Base-by-base conservation (phyloP, 306 rosid genomes). In the Amphicarpaea edgeworthii region DNA sequence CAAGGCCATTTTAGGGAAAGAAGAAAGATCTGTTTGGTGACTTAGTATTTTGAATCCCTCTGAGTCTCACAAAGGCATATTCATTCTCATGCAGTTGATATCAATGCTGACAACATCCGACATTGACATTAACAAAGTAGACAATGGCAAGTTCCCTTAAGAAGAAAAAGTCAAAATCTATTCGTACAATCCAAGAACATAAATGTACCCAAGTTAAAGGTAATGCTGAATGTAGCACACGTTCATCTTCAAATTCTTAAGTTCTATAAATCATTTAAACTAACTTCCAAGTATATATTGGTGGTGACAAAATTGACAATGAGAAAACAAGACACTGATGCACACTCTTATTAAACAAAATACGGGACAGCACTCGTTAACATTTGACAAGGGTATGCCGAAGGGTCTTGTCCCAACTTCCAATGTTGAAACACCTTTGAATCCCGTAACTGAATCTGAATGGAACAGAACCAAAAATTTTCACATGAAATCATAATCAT, bases 401-500 rank as follows among this genome's bases (percentile, higher is more conserved):
- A 73, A 76, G 83, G 86, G 79, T 78, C 75, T 74, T 86, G 61
- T 79, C 82, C 77, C 79, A 54, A 76, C 78, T 61, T 83, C 82
- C 83, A 70, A 62, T 23, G 78, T 78, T 47, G 47, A 54, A 73
- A 77, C 67, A 68, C 77, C n/a, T n/a, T 47, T 43, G 76, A 74
- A 72, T 62, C 86, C 77, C 81, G 46, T 66, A 41, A 75, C 70
- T 51, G 66, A 77, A 75, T 79, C 75, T 78, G 59, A 72, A 71
- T 8, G 32, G 32, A 78, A 57, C 63, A 24, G 60, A 73, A 69
- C 73, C 77, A 78, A 79, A 77, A 78, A n/a, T 51, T 24, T 82
- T 91, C 88, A 92, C 98, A 94, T 95, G 84, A 92, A 95, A 81
- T 95, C 97, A 73, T 71, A 88, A 19, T 95, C 99, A 79, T 92